Percentiles rank a stretch among this genome's conserved stretches.
Conservation (phyloP, 164 flowering plant genomes). For the Protea cynaroides region DNA sequence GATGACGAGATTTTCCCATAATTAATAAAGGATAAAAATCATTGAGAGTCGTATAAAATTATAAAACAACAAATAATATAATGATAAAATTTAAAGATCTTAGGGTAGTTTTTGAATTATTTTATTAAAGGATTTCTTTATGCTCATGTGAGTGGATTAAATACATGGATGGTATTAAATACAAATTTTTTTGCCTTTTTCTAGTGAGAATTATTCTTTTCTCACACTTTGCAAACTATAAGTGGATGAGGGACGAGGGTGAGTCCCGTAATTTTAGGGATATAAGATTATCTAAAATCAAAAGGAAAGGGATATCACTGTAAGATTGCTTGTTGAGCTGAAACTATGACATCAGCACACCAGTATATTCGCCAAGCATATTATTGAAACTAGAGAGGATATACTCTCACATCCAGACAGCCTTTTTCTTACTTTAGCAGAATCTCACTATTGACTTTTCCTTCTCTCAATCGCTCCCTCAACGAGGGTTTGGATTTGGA, state of each 20-base stretch:
- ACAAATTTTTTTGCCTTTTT: too few relatives aligned
- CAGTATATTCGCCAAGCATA: background rate
- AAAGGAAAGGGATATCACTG: too few relatives aligned
- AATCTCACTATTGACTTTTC: background rate
- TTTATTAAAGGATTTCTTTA: too few relatives aligned
- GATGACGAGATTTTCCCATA: too few relatives aligned
- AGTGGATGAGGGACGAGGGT: background rate
- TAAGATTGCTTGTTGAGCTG: too few relatives aligned
- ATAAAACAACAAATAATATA: constrained; percentile 2
- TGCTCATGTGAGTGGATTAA: too few relatives aligned
- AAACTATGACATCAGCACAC: background rate
- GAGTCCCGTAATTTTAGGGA: too few relatives aligned
- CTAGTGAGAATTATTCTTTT: too few relatives aligned
- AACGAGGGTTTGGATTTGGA: background rate
- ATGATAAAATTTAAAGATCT: background rate
- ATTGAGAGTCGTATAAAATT: constrained; percentile 10
- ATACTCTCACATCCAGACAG: too few relatives aligned
- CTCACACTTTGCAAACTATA: background rate
- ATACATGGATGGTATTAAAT: too few relatives aligned
- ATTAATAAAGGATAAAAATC: background rate
- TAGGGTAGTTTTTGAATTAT: too few relatives aligned
- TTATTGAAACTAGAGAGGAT: background rate
- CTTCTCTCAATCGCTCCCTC: background rate
- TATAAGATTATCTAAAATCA: too few relatives aligned
- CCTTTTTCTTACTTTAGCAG: background rate